Base-by-base conservation (phyloP, 768 basidiomycete species). In the Termitomyces sp. region DNA sequence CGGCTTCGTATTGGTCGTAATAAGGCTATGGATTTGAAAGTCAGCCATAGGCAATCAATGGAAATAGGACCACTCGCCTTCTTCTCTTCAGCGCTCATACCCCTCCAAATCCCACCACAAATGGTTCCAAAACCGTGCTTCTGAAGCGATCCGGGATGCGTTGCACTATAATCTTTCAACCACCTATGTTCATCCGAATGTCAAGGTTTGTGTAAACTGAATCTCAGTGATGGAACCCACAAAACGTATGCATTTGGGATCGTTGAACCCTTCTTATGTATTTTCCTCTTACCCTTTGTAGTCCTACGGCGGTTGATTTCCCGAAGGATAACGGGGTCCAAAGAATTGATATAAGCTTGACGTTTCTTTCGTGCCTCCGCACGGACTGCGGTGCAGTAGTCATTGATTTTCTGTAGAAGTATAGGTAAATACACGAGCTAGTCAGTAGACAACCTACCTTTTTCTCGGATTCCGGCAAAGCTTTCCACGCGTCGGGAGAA, bases 261-360 rank as follows among this genome's bases (percentile, higher is more conserved):
- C 2, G 1, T 4, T 3, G 25, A 25, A 25, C 14, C 2, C 55
- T 1, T 38, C 48, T 15, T 50, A 36, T 20, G 59, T 9, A 48
- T 1, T 69, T 68, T 71, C 48, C 5, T 29, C 12, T 72, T 73
- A 0, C 74, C 74, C 48, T 65, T 66, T 5, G 57, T 58, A 45
- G 63, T 65, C 6, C 75, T 73, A 11, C 70, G 67, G 15, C 68
- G 69, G 56, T 79, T 80, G 57, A 80, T 66, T 29, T 67, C 63
- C 31, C 52, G 70, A 6, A 77, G 32, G 3, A 73, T 60, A 2
- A 50, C 12, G 0, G 40, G 9, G 25, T 73, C 65, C 0, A 65
- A 45, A 2, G 65, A 63, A 48, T 64, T 60, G 59, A 71, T 72
- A 61, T 73, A 80, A 0, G 72, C 70, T 7, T 67, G 66, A 54